Percentiles rank a stretch among this genome's conserved stretches.
phyloP scores from a whole-genome alignment of 805 yeast genomes.

The Lipomyces oligophaga region DNA sequence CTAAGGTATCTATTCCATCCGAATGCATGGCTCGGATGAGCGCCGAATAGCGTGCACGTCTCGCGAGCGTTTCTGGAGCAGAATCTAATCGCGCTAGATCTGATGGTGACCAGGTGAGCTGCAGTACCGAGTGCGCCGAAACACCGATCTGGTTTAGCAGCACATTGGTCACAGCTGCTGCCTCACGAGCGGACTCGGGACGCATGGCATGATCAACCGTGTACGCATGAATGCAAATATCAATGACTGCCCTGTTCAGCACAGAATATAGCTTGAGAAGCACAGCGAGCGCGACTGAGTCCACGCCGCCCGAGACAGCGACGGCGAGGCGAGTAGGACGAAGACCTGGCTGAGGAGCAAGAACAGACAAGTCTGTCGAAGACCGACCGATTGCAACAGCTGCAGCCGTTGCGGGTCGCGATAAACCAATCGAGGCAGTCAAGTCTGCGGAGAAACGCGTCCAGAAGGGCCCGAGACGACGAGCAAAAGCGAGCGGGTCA shows the following conservation, averaged over 20 bases:
- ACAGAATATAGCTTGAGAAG: constrained; percentile 44
- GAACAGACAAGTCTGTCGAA: too few relatives aligned
- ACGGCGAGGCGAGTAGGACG: too few relatives aligned
- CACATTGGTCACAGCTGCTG: constrained; percentile 31
- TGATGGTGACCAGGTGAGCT: neutral
- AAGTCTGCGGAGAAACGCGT: too few relatives aligned
- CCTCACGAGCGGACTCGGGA: constrained; percentile 49
- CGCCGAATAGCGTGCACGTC: constrained; percentile 49
- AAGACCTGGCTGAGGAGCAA: too few relatives aligned
- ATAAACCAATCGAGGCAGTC: too few relatives aligned
- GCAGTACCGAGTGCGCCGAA: neutral
- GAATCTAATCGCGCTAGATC: neutral
- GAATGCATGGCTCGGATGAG: constrained; percentile 44
- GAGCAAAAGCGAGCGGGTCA: too few relatives aligned
- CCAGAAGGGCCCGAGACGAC: too few relatives aligned
- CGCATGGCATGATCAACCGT: constrained; percentile 66
- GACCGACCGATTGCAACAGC: too few relatives aligned
- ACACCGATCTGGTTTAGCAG: constrained; percentile 6
- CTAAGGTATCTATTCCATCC: constrained; percentile 39
- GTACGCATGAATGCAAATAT: too few relatives aligned
- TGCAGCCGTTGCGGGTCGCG: too few relatives aligned
- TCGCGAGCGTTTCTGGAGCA: constrained; percentile 40
- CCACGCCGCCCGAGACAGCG: constrained; percentile 79
- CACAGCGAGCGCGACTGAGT: constrained; percentile 65
- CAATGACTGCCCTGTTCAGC: constrained; percentile 25